phyloP scores from a whole-genome alignment of 371 early-diverging fungal genomes.

The Smittium mucronatum region DNA sequence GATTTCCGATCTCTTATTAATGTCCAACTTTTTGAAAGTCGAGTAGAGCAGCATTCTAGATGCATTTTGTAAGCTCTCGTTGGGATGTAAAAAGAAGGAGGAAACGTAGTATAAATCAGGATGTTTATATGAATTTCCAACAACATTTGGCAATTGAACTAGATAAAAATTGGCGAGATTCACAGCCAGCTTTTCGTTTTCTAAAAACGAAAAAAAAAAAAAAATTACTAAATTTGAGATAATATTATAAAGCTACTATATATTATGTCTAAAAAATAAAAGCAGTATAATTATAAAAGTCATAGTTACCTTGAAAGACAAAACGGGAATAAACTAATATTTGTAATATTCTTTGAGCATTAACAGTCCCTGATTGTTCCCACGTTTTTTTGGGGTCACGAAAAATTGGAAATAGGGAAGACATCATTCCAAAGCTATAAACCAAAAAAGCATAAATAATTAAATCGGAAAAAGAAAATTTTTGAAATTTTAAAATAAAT shows the following conservation, averaged over 20 bases:
- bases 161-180: constrained; percentile 1
- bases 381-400: neutral
- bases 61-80: constrained; percentile 3
- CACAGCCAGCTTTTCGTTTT: constrained; percentile 6
- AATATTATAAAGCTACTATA: no score
- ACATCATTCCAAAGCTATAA: neutral
- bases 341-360: neutral
- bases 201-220: no score
- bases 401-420: neutral
- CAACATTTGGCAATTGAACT: neutral
- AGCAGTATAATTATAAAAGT: no score
- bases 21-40: neutral
- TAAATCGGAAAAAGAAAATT: no score
- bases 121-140: neutral
- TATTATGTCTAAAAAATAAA: no score
- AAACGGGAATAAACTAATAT: neutral
- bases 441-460: neutral
- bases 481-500: no score
- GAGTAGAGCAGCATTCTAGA: constrained; percentile 6
- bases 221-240: no score
- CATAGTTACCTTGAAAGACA: neutral
- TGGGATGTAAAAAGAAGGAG: neutral
- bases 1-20: neutral
- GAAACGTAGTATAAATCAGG: neutral
- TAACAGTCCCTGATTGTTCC: neutral